Evolutionary conservation across 371 early-diverging fungal species (phyloP), one percentile per base, ranked within the genome.

Genomic region (Mucor saturninus): DNA sequence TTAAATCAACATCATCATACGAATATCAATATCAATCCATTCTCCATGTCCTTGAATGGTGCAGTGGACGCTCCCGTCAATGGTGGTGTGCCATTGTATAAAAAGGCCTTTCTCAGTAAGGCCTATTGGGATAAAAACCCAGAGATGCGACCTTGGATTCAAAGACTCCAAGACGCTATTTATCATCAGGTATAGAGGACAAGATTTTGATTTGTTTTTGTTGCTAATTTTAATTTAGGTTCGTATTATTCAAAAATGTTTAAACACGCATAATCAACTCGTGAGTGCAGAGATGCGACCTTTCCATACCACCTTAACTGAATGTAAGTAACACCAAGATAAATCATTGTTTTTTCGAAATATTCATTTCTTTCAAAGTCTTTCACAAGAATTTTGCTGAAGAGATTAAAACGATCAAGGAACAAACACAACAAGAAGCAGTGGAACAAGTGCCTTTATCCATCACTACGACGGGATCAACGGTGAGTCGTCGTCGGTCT

Each of bases 41-140:
- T 94, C 54, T 89, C 91, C 0, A 91, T 94, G 92, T 84, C 90
- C 4, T 67, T 94, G 29, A 92, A 91, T 66, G 93, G 94, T 13
- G 89, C 91, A 6, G 89, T 94, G 0, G 93, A 94, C 80, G 93
- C 94, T 4, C 91, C 93, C 28, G 92, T 94, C 4, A 94, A 94
- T 72, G 94, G 94, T 28, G 94, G 94, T 40, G 81, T 93, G 4
- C 83, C 87, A 29, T 86, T 92, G 77, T 93, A 92, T 64, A 78
- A 83, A 56, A 79, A 78, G 32, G 91, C 93, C 0, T 93, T 93
- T 64, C 71, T 92, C 42, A 76, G 73, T 2, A 64, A 77, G 51
- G 75, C 75, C 30, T 81, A 78, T 54, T 70, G 74, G 65, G 62
- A 69, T 10, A 61, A 76, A 13, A 72, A 86, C 58, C 76, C 83